Evolutionary conservation across 2,329 filamentous ascomycete species (phyloP), one percentile per base, ranked within the genome.

Genomic region (Elsinoe arachidis): DNA sequence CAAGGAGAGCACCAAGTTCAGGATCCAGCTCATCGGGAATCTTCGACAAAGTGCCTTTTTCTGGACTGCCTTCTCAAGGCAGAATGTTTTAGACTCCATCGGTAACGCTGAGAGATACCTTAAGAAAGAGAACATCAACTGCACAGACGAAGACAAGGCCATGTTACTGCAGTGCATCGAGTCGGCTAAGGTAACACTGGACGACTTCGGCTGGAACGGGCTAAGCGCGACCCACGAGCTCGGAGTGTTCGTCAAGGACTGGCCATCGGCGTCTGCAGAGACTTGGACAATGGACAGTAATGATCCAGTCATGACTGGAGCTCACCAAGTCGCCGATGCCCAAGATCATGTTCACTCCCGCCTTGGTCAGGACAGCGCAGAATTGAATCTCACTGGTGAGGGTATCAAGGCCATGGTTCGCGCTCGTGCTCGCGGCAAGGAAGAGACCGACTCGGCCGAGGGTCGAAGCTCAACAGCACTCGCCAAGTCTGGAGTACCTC

Each of bases 11-110:
- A 75, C 80, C 30, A 85, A 83, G 61, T 78, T 79, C 38, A 74
- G 95, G 11, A 73, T 84, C 23, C 76, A 82, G 55, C 74, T 95
- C 1, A 85, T 95, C 3, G 80, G 79, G 57, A 96, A 96, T 65
- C 70, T 96, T 44, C 82, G 89, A 15, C 87, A 93, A 66, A 85
- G 88, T 5, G 89, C 87, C 51, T 95, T 96, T 66, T 95, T 92
- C 69, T 91, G 88, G 72, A 86, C 86, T 0, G 91, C 90, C 49
- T 90, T 87, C 64, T 81, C 82, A 0, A 70, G 74, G 0, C 73
- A 76, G 0, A 83, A 90, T 57, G 80, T 96, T 2, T 61, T 70
- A 2, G 81, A 76, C 26, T 81, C 87, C 0, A 69, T 93, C 0
- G 77, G 86, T 26, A 84, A 83, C 34, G 85, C 86, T 0, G 75